Conservation (phyloP, 192 early-diverging fungal genomes). For the Umbelopsis ramanniana region DNA sequence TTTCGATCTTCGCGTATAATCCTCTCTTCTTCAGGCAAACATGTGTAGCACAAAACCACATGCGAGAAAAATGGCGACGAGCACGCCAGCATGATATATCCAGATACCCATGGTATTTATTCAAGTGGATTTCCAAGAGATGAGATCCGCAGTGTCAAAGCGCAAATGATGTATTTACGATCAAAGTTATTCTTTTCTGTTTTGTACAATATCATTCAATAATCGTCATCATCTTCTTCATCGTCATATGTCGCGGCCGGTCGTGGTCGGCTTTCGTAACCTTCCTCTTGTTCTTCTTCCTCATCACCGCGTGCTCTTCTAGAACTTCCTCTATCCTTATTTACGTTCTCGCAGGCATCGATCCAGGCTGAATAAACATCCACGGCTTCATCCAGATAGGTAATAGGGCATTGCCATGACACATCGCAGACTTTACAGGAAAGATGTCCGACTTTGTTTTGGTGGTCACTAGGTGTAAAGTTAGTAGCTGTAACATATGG, state of each 20-base stretch:
- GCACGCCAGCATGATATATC: too few relatives aligned
- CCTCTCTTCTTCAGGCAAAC: too few relatives aligned
- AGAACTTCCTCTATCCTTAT: slow-evolving; percentile 30
- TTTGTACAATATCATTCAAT: slow-evolving; percentile 15
- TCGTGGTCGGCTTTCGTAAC: slow-evolving; percentile 4
- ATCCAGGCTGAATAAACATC: slow-evolving; percentile 94
- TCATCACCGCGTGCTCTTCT: slow-evolving; percentile 5
- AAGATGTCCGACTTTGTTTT: slow-evolving; percentile 74
- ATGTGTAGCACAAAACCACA: too few relatives aligned
- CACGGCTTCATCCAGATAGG: slow-evolving; percentile 73
- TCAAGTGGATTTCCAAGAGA: background rate
- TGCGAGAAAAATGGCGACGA: too few relatives aligned
- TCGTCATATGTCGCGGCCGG: background rate
- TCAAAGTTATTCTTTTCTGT: background rate
- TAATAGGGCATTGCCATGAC: slow-evolving; percentile 72
- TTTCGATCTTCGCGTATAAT: too few relatives aligned
- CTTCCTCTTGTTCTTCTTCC: slow-evolving; percentile 13
- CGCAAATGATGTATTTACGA: slow-evolving; percentile 5
- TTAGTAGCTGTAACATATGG: background rate
- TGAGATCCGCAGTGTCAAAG: background rate
- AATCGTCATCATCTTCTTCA: slow-evolving; percentile 10
- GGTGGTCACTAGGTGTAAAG: slow-evolving; percentile 53
- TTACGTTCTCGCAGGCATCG: slow-evolving; percentile 75
- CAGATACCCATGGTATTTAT: background rate
- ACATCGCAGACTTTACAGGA: slow-evolving; percentile 81